Conservation (phyloP, 1,139 yeast species). For the Meyerozyma elateridarum region DNA sequence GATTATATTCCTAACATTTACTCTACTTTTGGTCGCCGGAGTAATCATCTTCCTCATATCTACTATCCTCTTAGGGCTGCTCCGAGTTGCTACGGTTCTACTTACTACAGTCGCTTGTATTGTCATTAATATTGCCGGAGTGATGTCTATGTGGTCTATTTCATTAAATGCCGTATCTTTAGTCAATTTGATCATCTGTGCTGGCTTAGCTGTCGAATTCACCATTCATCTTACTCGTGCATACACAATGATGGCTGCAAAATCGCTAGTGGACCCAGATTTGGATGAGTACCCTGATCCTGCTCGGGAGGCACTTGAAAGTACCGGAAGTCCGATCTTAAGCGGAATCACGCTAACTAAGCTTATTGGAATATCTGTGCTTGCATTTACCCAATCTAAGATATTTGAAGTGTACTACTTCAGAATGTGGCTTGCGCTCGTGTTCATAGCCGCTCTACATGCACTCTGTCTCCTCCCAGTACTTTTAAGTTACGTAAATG, state of each 20-base stretch:
- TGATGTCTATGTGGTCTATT: slow-evolving; percentile 70
- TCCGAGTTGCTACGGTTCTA: slow-evolving; percentile 53
- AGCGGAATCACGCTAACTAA: slow-evolving; percentile 90
- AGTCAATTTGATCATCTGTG: slow-evolving; percentile 84
- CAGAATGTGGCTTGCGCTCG: slow-evolving; percentile 90
- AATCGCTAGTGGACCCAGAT: slow-evolving; percentile 7
- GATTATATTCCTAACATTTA: slow-evolving; percentile 53
- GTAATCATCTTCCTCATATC: slow-evolving; percentile 52
- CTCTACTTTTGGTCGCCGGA: slow-evolving; percentile 53
- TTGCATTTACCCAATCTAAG: slow-evolving; percentile 81
- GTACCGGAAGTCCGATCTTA: slow-evolving; percentile 83
- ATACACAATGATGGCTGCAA: slow-evolving; percentile 34
- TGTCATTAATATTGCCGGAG: slow-evolving; percentile 70
- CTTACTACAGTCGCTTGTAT: slow-evolving; percentile 59
- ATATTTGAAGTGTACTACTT: slow-evolving; percentile 90
- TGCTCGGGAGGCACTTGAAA: slow-evolving; percentile 52
- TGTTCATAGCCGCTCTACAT: slow-evolving; percentile 72
- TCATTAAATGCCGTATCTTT: slow-evolving; percentile 84
- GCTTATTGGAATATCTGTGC: slow-evolving; percentile 77
- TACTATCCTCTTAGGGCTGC: slow-evolving; percentile 60
- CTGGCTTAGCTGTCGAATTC: slow-evolving; percentile 90
- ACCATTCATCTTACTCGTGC: slow-evolving; percentile 84
- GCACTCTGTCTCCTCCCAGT: slow-evolving; percentile 77
- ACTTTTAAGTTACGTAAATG: slow-evolving; percentile 45
- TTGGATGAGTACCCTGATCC: slow-evolving; percentile 5